A percentile compares a stretch with the other conserved stretches of the same genome.
phyloP scores from a whole-genome alignment of 176 grass and related monocot genomes.

The Dactylis glomerata region DNA sequence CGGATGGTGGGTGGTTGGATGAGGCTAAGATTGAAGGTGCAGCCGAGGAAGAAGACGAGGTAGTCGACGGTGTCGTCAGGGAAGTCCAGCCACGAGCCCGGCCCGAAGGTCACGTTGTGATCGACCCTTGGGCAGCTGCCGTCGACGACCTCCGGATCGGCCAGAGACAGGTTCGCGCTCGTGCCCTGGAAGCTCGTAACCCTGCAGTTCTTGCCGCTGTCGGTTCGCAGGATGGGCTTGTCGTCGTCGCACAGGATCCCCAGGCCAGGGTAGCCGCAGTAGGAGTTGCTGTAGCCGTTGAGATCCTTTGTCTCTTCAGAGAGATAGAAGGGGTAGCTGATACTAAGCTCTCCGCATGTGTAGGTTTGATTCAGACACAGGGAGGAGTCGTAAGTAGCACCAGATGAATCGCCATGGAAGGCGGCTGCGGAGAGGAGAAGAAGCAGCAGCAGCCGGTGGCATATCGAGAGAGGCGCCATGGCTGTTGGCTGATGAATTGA shows the following conservation, averaged over 20 bases:
- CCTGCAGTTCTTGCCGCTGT: not conserved
- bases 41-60: not conserved
- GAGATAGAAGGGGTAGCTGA: slow-evolving; percentile 39
- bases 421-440: not conserved
- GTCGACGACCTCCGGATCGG: not conserved
- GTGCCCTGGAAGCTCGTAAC: not conserved
- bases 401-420: not conserved
- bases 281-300: not conserved
- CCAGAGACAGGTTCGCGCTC: not conserved
- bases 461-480: not conserved
- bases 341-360: not conserved
- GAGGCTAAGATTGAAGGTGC: fast-evolving
- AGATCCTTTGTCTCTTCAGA: fast-evolving
- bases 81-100: not conserved
- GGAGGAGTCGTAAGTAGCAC: not conserved
- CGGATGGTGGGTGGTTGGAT: fast-evolving
- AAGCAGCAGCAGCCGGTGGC: not conserved
- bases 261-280: slow-evolving; percentile 36
- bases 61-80: not conserved
- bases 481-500: not conserved
- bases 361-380: not conserved
- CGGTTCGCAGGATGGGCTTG: not conserved
- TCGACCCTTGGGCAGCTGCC: not conserved
- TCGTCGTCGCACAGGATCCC: not conserved
- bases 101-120: not conserved